Conservation (phyloP, 1,139 yeast genomes). For the Tardiomyces digboiensis region DNA sequence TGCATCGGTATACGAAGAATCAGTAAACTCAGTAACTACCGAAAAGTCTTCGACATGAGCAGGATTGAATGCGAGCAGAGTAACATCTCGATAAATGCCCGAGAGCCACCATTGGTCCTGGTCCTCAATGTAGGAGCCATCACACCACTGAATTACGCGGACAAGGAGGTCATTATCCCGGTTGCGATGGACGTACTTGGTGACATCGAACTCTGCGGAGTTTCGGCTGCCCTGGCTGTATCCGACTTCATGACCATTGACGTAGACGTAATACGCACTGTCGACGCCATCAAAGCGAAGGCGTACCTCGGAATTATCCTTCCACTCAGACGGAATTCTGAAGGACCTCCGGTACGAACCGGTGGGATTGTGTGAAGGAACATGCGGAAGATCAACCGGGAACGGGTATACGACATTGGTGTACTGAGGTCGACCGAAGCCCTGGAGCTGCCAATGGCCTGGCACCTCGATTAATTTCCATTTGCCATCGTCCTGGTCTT, state of each 20-base stretch:
- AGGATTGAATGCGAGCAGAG: slow-evolving; percentile 8
- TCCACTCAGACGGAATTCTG: slow-evolving; percentile 7
- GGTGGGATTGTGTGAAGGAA: slow-evolving; percentile 23
- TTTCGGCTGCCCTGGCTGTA: slow-evolving; percentile 28
- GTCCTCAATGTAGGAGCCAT: slow-evolving; percentile 28
- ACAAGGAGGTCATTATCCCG: slow-evolving; percentile 15
- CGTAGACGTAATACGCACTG: slow-evolving; percentile 24
- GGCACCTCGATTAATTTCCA: slow-evolving; percentile 24
- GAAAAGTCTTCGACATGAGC: slow-evolving; percentile 14
- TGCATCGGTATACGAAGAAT: slow-evolving; percentile 7
- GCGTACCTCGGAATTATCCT: slow-evolving; percentile 9
- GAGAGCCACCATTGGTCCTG: slow-evolving; percentile 33
- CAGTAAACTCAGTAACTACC: slow-evolving; percentile 2
- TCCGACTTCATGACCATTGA: slow-evolving; percentile 25
- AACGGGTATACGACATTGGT: slow-evolving; percentile 28
- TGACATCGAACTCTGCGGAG: slow-evolving; percentile 26
- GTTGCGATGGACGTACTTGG: slow-evolving; percentile 7
- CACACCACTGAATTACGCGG: slow-evolving; percentile 28
- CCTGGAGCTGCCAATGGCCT: slow-evolving; percentile 32
- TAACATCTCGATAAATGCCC: slow-evolving; percentile 22
- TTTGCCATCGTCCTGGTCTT: slow-evolving; percentile 11
- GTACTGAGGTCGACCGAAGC: slow-evolving; percentile 27
- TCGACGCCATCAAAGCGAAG: slow-evolving; percentile 31
- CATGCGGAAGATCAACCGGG: slow-evolving; percentile 28
- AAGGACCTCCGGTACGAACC: slow-evolving; percentile 26